Evolutionary conservation across 1,284 basidiomycete genomes (phyloP).

Genomic region (Tetrapyrgos nigripes): DNA sequence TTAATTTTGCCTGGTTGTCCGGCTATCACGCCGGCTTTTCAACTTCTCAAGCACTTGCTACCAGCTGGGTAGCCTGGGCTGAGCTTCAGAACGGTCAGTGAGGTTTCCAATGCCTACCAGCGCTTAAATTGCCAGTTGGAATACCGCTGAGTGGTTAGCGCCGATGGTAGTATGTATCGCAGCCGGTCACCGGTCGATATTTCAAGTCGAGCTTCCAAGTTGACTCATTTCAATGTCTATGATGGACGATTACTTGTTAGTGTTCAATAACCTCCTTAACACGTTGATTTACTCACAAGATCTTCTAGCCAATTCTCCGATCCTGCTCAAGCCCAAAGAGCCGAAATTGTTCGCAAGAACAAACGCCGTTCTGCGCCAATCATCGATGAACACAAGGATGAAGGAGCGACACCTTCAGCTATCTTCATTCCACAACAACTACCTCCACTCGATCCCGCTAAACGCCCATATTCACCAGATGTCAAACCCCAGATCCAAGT

Average conservation of each 20-base stretch:
- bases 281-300: background rate
- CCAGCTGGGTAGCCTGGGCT: too few relatives aligned
- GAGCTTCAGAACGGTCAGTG: too few relatives aligned
- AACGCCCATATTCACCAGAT: constrained; percentile 25
- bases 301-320: background rate
- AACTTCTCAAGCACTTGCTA: too few relatives aligned
- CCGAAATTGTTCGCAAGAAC: constrained; percentile 36
- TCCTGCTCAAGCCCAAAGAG: background rate
- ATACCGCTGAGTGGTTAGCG: too few relatives aligned
- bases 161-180: too few relatives aligned
- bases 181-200: background rate
- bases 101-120: too few relatives aligned
- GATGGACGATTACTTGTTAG: background rate
- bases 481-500: constrained; percentile 30
- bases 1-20: too few relatives aligned
- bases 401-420: constrained; percentile 39
- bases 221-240: background rate
- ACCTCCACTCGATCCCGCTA: constrained; percentile 28
- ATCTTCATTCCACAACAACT: constrained; percentile 39
- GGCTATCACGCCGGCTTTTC: too few relatives aligned
- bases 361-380: constrained; percentile 33
- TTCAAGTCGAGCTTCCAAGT: background rate
- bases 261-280: background rate
- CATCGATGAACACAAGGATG: constrained; percentile 28
- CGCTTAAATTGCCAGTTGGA: too few relatives aligned